These are phyloP conservation scores for Rostrohypoxylon terebratum DNA, from an alignment of 495 filamentous ascomycete species.

Conservation along the genomic window DNA sequence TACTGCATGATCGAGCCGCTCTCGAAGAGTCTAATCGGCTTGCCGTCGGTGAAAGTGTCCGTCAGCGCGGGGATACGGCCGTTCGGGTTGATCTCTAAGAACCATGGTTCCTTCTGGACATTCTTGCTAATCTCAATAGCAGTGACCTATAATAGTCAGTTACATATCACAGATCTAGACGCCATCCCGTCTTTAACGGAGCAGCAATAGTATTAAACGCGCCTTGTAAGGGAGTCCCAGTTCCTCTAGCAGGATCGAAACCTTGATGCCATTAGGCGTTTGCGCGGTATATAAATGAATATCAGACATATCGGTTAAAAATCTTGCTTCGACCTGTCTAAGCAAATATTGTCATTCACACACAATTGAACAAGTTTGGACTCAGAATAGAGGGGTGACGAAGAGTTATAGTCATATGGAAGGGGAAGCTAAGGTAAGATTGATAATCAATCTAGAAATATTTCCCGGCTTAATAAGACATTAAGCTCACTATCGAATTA, in stretches of 20 bases:
- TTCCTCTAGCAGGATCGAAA: constrained; percentile 91
- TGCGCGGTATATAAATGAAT: constrained; percentile 67
- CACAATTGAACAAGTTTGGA: not conserved
- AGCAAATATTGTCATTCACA: constrained; percentile 39
- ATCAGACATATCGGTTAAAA: constrained; percentile 45
- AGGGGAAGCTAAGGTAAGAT: not conserved
- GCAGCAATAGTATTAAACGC: constrained; percentile 26
- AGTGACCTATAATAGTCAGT: constrained; percentile 58
- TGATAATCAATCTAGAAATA: constrained; percentile 43
- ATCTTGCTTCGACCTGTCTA: constrained; percentile 34
- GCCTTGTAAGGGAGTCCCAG: constrained; percentile 75
- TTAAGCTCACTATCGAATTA: constrained; percentile 4
- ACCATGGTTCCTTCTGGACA: constrained; percentile 83
- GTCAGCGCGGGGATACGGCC: constrained; percentile 94
- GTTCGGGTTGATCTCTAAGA: constrained; percentile 92
- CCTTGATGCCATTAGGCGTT: constrained; percentile 82
- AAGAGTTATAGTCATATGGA: constrained; percentile 28
- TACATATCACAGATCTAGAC: not conserved
- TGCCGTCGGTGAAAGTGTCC: constrained; percentile 78
- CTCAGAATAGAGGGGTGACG: not conserved
- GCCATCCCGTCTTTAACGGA: constrained; percentile 38
- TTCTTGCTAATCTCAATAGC: constrained; percentile 78
- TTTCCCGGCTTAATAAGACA: constrained; percentile 33
- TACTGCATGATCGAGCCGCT: constrained; percentile 89
- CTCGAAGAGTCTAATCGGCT: constrained; percentile 82